Conservation (phyloP, 108 stramenopile genomes). For the Craspedostauros australis region DNA sequence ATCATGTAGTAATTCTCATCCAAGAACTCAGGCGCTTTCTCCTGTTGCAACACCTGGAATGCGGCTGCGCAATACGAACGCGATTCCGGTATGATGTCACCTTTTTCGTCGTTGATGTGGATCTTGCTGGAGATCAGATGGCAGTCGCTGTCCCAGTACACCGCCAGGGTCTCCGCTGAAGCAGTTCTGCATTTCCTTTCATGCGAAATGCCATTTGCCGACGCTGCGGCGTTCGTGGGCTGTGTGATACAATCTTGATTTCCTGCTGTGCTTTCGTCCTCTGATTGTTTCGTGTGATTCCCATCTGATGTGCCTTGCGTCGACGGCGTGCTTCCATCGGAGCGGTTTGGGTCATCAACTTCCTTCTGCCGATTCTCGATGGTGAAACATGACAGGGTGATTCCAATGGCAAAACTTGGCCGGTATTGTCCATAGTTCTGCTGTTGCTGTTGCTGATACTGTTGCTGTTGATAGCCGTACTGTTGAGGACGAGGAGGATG, state of each 20-base stretch:
- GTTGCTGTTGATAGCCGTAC: background rate
- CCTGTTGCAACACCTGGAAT: too few species aligned
- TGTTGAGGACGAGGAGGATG: background rate
- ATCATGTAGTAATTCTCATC: too few species aligned
- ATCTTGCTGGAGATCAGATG: slow-evolving; percentile 8
- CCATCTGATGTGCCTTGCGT: background rate
- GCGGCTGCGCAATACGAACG: too few species aligned
- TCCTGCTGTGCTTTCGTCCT: slow-evolving; percentile 8
- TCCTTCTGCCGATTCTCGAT: slow-evolving; percentile 24
- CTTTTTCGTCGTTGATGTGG: background rate
- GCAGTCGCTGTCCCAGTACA: slow-evolving; percentile 57
- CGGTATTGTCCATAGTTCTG: slow-evolving; percentile 25
- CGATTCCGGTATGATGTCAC: slow-evolving; percentile 1
- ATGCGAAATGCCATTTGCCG: too few species aligned
- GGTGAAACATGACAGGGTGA: slow-evolving; percentile 50
- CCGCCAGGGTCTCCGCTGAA: slow-evolving; percentile 42
- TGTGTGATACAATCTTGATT: too few species aligned
- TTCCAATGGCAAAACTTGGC: slow-evolving; percentile 58
- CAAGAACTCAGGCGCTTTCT: too few species aligned
- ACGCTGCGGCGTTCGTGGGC: too few species aligned
- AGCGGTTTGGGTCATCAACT: slow-evolving; percentile 6
- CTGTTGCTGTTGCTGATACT: background rate
- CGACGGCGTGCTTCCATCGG: background rate
- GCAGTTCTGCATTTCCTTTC: slow-evolving; percentile 34
- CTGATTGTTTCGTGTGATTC: too few species aligned